Evolutionary conservation across 2,329 filamentous ascomycete species (phyloP), one percentile per base, ranked within the genome.

Genomic region (Orbilia javanica): DNA sequence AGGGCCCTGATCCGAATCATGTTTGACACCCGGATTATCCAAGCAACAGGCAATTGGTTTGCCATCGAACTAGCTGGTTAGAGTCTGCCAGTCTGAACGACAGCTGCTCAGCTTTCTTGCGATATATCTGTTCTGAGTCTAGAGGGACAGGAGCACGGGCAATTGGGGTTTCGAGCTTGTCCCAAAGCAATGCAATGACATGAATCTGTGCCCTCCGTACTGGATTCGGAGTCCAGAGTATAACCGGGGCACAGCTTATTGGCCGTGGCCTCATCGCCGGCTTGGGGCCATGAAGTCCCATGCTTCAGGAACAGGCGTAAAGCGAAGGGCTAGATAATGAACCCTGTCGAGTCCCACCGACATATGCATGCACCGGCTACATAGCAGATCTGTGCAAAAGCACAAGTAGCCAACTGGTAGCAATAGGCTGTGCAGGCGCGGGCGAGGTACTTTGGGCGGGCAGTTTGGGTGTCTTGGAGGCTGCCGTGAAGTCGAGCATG

Each of bases 1-100:
- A 62, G 71, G 42, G 44, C 39, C 31, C 50, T 77, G 73, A 70
- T 77, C 73, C 73, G 73, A 53, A 77, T 44, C 73, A 77, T 76
- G 72, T 68, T 68, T 65, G 65, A 63, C 27, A 70, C 11, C 55
- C 20, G 31, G 8, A 57, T 69, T 73, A 73, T 20, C 60, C 69
- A 50, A 53, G 46, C 20, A 31, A 44, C 52, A 39, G 57, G 25
- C 68, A 64, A 65, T 65, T 72, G 57, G 60, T 66, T 72, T 73
- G 69, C 60, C 69, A 66, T 66, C 50, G 39, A 36, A 25, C 31
- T 60, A 73, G 46, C 50, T 66, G 39, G 69, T 53, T 60, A 22
- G 20, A 57, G 50, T 25, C 22, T 13, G 18, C n/a, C n/a, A 71
- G 50, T 27, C 42, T 18, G 6, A 20, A n/a, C 18, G 5, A 8